These are phyloP conservation scores for Aspergillus floridensis DNA, from an alignment of 2,329 filamentous ascomycete genomes.

Conservation along the genomic window DNA sequence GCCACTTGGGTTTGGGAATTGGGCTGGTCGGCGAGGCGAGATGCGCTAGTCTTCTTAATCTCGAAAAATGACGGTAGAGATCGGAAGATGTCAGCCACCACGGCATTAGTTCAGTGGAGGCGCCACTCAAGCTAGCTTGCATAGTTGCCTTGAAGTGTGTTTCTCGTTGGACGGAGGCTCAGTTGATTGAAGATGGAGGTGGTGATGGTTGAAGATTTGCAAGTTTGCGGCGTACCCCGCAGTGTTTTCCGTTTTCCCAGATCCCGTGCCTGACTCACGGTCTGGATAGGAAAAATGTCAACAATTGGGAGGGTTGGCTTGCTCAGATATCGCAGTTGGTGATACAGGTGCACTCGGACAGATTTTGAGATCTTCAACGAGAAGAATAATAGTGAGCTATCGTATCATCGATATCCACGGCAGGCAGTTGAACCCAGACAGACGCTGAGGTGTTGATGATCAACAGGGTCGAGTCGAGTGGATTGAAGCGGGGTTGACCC, in stretches of 20 bases:
- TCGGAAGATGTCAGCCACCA: no score
- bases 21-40: no score
- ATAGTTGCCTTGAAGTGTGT: neutral
- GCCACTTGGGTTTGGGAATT: no score
- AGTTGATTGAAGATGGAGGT: no score
- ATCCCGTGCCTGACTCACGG: neutral
- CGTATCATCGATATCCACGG: neutral
- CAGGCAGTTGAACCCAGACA: neutral
- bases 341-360: neutral
- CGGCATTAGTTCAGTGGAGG: neutral
- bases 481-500: slow-evolving; percentile 1
- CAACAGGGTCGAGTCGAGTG: neutral
- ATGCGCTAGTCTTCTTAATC: no score
- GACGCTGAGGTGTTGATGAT: neutral
- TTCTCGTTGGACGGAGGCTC: neutral
- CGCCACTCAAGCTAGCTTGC: no score
- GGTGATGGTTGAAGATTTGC: neutral
- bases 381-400: neutral
- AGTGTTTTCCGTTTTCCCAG: slow-evolving; percentile 1
- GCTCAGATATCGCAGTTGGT: neutral
- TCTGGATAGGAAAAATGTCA: neutral
- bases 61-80: no score
- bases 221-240: neutral
- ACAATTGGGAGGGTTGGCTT: neutral
- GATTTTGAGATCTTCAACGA: no score